These are phyloP conservation scores for Leccinum aurantiacum DNA, from an alignment of 768 basidiomycete species.

Conservation along the genomic window DNA sequence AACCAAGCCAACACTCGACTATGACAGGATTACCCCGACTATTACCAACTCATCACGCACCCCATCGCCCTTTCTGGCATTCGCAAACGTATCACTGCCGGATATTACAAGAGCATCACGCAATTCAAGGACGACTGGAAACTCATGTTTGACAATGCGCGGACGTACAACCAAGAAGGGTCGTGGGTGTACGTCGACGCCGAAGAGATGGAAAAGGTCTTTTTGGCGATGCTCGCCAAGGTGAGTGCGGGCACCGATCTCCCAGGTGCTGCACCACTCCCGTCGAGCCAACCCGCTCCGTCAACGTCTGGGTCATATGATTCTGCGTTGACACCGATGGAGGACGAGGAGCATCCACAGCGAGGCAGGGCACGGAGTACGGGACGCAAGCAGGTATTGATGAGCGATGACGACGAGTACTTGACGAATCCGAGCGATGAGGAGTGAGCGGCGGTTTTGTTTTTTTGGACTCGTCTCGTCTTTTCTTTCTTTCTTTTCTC, in stretches of 20 bases:
- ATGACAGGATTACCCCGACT: slow-evolving; percentile 84
- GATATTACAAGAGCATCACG: slow-evolving; percentile 71
- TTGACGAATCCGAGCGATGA: slow-evolving; percentile 73
- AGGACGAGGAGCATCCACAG: slow-evolving; percentile 70
- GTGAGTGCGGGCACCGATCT: slow-evolving; percentile 66
- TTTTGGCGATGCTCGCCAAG: slow-evolving; percentile 68
- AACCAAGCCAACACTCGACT: slow-evolving; percentile 12
- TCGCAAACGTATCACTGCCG: slow-evolving; percentile 67
- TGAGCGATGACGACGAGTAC: slow-evolving; percentile 67
- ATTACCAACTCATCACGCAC: slow-evolving; percentile 82
- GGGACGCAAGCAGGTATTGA: slow-evolving; percentile 67
- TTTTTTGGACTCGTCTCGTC: not conserved
- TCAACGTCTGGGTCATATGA: slow-evolving; percentile 52
- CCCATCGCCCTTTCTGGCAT: slow-evolving; percentile 90
- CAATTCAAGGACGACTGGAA: slow-evolving; percentile 78
- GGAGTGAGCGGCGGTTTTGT: slow-evolving; percentile 38
- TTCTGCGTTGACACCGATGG: slow-evolving; percentile 76
- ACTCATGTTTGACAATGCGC: slow-evolving; percentile 92
- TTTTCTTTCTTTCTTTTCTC: not conserved
- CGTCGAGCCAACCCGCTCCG: slow-evolving; percentile 25
- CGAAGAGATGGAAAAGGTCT: slow-evolving; percentile 90
- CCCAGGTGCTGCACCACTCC: slow-evolving; percentile 62
- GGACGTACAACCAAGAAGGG: slow-evolving; percentile 91
- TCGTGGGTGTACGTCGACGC: slow-evolving; percentile 96
- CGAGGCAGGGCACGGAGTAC: slow-evolving; percentile 57